Conservation (phyloP, 2,329 filamentous ascomycete species). For the Fusarium sp. region DNA sequence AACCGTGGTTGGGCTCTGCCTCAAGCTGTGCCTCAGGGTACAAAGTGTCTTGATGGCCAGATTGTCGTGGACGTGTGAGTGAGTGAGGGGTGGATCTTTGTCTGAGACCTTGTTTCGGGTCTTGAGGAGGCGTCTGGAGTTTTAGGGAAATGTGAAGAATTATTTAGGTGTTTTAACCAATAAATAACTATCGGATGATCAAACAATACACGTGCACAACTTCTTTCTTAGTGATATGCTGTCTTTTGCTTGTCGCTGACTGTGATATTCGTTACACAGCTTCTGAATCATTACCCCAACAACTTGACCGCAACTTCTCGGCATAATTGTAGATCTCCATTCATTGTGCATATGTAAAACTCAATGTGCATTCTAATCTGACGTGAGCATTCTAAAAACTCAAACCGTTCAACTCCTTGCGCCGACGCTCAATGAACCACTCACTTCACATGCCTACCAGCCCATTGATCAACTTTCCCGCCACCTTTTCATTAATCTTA, state of each 20-base stretch:
- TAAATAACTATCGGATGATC: not conserved
- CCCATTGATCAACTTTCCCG: constrained; percentile 2
- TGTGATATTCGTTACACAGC: not conserved
- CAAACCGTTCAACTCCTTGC: not conserved
- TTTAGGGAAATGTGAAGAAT: not conserved
- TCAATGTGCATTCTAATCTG: not conserved
- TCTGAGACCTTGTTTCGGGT: not conserved
- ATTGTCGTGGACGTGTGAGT: constrained; percentile 4
- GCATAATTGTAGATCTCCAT: not conserved
- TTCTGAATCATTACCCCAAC: not conserved
- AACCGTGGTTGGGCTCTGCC: constrained; percentile 36
- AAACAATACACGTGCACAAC: not conserved
- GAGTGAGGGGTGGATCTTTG: not conserved
- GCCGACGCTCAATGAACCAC: not conserved
- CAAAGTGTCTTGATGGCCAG: constrained; percentile 31
- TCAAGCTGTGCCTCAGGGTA: constrained; percentile 29
- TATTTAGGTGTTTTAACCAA: not conserved
- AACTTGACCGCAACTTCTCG: not conserved
- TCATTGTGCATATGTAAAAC: not conserved
- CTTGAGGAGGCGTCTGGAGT: not conserved
- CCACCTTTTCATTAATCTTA: constrained; percentile 18
- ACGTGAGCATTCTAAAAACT: not conserved
- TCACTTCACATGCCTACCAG: constrained; percentile 1
- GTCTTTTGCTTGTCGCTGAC: not conserved
- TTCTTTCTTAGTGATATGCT: not conserved